phyloP scores from a whole-genome alignment of 2,329 filamentous ascomycete species.

The Chrysosporium queenslandicum region DNA sequence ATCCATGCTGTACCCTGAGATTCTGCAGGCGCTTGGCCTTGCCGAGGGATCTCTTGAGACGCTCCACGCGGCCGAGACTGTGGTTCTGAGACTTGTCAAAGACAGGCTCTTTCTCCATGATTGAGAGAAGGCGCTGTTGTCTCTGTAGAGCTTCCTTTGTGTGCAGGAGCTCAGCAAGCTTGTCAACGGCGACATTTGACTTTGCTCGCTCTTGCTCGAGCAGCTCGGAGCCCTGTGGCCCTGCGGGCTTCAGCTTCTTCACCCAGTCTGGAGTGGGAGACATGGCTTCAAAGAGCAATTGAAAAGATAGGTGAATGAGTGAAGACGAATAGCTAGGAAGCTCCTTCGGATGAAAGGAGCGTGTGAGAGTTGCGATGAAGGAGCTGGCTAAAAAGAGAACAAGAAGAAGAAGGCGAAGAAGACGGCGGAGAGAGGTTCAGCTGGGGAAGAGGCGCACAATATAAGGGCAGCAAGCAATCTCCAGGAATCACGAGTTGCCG shows the following conservation, averaged over 20 bases:
- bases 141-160: slow-evolving; percentile 54
- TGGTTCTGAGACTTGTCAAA: slow-evolving; percentile 74
- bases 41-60: slow-evolving; percentile 59
- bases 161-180: slow-evolving; percentile 59
- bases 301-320: neutral
- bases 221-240: slow-evolving; percentile 59
- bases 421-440: neutral
- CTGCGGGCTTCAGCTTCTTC: slow-evolving; percentile 54
- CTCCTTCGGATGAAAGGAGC: no score
- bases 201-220: slow-evolving; percentile 58
- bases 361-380: neutral
- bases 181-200: slow-evolving; percentile 57
- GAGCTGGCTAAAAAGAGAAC: neutral
- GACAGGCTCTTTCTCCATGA: slow-evolving; percentile 57
- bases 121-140: slow-evolving; percentile 50
- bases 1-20: slow-evolving; percentile 56
- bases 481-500: slow-evolving; percentile 4
- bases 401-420: neutral
- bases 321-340: no score
- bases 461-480: neutral
- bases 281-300: slow-evolving; percentile 21
- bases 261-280: slow-evolving; percentile 52
- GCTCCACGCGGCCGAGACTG: slow-evolving; percentile 58
- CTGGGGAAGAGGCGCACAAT: neutral
- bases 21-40: slow-evolving; percentile 61